Evolutionary conservation across 2,329 filamentous ascomycete species (phyloP).

Genomic region (Lachnellula cervina): DNA sequence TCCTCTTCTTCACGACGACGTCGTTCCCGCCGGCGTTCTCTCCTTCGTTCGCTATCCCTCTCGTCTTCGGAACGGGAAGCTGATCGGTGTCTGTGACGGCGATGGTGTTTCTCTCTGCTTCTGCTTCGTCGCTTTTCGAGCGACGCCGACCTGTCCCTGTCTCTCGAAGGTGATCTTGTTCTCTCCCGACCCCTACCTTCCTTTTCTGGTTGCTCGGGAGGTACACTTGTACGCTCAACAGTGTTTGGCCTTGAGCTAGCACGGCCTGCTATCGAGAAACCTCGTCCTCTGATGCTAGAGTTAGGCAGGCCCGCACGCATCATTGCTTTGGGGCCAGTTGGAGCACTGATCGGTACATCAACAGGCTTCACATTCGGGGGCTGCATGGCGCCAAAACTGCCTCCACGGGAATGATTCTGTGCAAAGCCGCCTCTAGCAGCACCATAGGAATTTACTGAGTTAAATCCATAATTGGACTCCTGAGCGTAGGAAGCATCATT

Average conservation of each 20-base stretch:
- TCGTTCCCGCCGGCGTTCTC: conserved; percentile 29
- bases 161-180: conserved; percentile 24
- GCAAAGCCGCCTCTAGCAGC: conserved; percentile 34
- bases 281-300: conserved; percentile 56
- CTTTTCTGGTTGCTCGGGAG: conserved; percentile 18
- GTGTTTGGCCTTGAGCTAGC: conserved; percentile 22
- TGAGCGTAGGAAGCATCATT: conserved; percentile 43
- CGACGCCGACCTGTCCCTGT: conserved; percentile 30
- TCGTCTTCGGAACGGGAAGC: conserved; percentile 29
- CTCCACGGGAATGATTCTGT: conserved; percentile 31
- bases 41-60: conserved; percentile 28
- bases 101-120: conserved; percentile 20
- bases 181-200: conserved; percentile 21
- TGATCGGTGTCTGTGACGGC: conserved; percentile 30
- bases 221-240: conserved; percentile 25
- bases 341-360: conserved; percentile 63
- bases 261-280: conserved; percentile 35
- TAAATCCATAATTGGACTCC: conserved; percentile 47
- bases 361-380: conserved; percentile 29
- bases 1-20: conserved; percentile 26
- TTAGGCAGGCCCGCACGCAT: conserved; percentile 88
- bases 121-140: conserved; percentile 27
- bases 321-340: conserved; percentile 93
- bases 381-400: conserved; percentile 36
- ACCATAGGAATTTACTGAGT: conserved; percentile 22